A percentile compares a stretch with the other conserved stretches of the same genome.
Evolutionary conservation across 2,329 filamentous ascomycete species (phyloP).

Genomic region (Amesomyces nigricolor): DNA sequence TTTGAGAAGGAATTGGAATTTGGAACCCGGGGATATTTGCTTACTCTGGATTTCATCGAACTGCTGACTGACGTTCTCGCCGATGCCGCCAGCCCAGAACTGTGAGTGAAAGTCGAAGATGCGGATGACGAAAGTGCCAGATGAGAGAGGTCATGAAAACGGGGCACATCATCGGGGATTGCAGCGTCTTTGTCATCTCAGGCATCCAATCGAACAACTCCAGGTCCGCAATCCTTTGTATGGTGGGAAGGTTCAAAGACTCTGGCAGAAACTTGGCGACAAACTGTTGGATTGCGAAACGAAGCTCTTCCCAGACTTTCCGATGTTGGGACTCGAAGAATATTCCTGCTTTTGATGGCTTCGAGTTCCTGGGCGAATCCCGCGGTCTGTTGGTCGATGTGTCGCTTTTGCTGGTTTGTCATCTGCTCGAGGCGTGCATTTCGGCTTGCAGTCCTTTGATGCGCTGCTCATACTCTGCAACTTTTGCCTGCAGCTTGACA

Average conservation of each 20-base stretch:
- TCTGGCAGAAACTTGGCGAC: background rate
- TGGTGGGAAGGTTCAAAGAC: background rate
- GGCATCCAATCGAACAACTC: background rate
- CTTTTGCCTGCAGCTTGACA: no score
- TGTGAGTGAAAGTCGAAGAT: conserved; percentile 1
- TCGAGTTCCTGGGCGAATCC: conserved; percentile 3
- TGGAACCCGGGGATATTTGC: background rate
- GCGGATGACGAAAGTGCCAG: conserved; percentile 12
- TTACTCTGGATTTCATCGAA: conserved; percentile 1
- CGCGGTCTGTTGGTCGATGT: background rate
- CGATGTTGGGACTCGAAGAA: conserved; percentile 4
- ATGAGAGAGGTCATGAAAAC: conserved; percentile 7
- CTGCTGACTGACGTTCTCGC: background rate
- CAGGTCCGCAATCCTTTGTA: background rate
- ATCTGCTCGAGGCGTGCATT: no score
- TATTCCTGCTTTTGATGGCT: background rate
- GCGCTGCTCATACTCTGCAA: no score
- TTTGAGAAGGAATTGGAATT: background rate
- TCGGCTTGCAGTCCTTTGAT: no score
- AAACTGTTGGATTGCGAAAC: conserved; percentile 18
- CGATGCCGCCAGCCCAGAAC: conserved; percentile 5
- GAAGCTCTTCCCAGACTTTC: conserved; percentile 5
- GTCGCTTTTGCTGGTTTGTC: background rate
- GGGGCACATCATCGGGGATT: background rate
- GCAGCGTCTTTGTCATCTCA: background rate